Conservation (phyloP, 495 filamentous ascomycete species). For the Neurospora tetraspora region DNA sequence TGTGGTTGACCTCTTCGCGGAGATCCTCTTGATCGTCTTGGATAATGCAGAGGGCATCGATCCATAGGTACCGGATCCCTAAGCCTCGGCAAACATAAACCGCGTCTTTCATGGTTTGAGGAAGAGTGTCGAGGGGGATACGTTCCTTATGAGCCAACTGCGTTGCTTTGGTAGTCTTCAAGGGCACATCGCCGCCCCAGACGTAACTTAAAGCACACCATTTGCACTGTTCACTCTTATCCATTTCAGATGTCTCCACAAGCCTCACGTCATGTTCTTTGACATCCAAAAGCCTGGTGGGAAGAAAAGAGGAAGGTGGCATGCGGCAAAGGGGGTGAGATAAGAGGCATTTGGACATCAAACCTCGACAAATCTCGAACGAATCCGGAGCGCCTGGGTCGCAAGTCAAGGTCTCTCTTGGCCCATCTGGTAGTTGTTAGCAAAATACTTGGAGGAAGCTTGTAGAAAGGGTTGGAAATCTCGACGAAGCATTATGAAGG, state of each 20-base stretch:
- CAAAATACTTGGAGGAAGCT: background rate
- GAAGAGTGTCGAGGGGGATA: background rate
- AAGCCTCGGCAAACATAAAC: background rate
- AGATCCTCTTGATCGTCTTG: background rate
- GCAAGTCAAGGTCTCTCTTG: background rate
- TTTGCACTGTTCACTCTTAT: background rate
- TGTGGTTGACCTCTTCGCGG: background rate
- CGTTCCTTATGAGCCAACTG: background rate
- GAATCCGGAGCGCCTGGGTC: background rate
- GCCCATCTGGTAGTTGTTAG: background rate
- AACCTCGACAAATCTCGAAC: background rate
- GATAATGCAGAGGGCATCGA: slow-evolving; percentile 2
- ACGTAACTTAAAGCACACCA: slow-evolving; percentile 1
- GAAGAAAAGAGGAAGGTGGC: background rate
- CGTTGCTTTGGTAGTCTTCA: background rate
- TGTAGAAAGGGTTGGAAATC: background rate
- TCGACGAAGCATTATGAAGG: background rate
- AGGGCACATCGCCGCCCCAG: background rate
- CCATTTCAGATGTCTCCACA: background rate
- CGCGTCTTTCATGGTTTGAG: background rate
- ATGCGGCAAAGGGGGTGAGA: background rate
- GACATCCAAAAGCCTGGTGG: background rate
- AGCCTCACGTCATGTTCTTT: background rate
- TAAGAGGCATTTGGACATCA: background rate
- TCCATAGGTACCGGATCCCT: background rate